Conservation (phyloP, 129 eudicot species). For the Deinandra increscens region DNA sequence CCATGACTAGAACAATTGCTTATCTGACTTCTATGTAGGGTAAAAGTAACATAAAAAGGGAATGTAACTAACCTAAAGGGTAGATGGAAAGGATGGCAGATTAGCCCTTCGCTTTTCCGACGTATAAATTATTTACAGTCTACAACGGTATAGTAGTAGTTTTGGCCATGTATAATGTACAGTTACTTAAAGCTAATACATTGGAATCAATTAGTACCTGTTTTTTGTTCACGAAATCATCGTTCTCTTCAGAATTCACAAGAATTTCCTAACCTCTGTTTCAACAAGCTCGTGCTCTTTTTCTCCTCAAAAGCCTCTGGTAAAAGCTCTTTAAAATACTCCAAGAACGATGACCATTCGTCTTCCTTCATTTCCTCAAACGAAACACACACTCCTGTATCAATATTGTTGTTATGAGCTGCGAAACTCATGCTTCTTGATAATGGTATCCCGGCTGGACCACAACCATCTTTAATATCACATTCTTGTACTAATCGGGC, state of each 20-base stretch:
- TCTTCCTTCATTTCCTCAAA: conserved; percentile 71
- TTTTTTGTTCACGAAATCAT: conserved; percentile 34
- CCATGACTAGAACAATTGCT: conserved; percentile 8
- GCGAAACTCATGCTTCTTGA: conserved; percentile 63
- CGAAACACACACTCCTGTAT: conserved; percentile 49
- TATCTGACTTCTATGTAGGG: conserved; percentile 28
- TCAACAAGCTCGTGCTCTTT: conserved; percentile 57
- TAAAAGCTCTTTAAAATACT: conserved; percentile 60
- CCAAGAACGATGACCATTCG: conserved; percentile 75
- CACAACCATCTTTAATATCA: conserved; percentile 24
- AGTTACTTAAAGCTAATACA: conserved; percentile 29
- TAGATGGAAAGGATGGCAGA: conserved; percentile 63
- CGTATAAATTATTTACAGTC: conserved; percentile 44
- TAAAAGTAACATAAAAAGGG: conserved; percentile 25
- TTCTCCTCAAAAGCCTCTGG: conserved; percentile 70
- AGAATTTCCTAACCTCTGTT: conserved; percentile 80
- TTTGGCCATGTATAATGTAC: conserved; percentile 41
- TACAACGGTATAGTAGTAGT: conserved; percentile 29
- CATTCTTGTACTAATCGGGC: conserved; percentile 32
- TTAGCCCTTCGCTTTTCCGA: conserved; percentile 69
- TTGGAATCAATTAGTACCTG: conserved; percentile 29
- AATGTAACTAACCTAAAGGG: conserved; percentile 32
- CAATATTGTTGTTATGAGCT: conserved; percentile 42
- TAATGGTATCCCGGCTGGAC: conserved; percentile 27
- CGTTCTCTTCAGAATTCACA: conserved; percentile 63